phyloP scores from a whole-genome alignment of 2,329 filamentous ascomycete species.

The Xylaria sp. region DNA sequence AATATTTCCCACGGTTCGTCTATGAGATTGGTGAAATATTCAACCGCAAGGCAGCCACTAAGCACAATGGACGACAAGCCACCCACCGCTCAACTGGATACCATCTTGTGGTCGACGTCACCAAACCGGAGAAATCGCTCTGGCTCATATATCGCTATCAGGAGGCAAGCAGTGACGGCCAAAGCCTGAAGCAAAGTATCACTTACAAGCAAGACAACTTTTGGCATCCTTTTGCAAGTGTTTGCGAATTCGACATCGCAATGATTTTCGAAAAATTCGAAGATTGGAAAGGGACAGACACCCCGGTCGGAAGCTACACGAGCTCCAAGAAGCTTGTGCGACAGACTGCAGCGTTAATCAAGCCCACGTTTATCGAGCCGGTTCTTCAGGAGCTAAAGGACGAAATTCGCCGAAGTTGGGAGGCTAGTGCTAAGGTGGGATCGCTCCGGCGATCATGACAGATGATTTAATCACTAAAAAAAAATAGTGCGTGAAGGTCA shows the following conservation, averaged over 20 bases:
- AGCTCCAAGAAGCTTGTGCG: slow-evolving; percentile 27
- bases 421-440: slow-evolving; percentile 1
- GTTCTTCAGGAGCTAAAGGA: slow-evolving; percentile 27
- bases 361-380: slow-evolving; percentile 30
- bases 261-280: slow-evolving; percentile 29
- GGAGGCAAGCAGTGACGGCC: slow-evolving; percentile 19
- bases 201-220: slow-evolving; percentile 31
- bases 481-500: not conserved
- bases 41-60: slow-evolving; percentile 26
- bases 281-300: slow-evolving; percentile 28
- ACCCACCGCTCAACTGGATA: slow-evolving; percentile 32
- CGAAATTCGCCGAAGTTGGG: slow-evolving; percentile 28
- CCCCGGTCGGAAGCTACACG: slow-evolving; percentile 20
- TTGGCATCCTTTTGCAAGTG: slow-evolving; percentile 31
- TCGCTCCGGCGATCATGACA: not conserved
- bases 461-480: not conserved
- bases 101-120: slow-evolving; percentile 31
- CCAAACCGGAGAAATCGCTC: slow-evolving; percentile 29
- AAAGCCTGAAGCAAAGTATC: slow-evolving; percentile 25
- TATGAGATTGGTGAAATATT: slow-evolving; percentile 33
- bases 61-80: slow-evolving; percentile 25
- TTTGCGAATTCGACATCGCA: slow-evolving; percentile 30
- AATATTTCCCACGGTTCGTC: slow-evolving; percentile 30
- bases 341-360: slow-evolving; percentile 25
- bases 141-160: slow-evolving; percentile 32